A percentile compares a stretch with the other conserved stretches of the same genome.
Evolutionary conservation across 1,284 basidiomycete genomes (phyloP).

Genomic region (Leccinum huronense): DNA sequence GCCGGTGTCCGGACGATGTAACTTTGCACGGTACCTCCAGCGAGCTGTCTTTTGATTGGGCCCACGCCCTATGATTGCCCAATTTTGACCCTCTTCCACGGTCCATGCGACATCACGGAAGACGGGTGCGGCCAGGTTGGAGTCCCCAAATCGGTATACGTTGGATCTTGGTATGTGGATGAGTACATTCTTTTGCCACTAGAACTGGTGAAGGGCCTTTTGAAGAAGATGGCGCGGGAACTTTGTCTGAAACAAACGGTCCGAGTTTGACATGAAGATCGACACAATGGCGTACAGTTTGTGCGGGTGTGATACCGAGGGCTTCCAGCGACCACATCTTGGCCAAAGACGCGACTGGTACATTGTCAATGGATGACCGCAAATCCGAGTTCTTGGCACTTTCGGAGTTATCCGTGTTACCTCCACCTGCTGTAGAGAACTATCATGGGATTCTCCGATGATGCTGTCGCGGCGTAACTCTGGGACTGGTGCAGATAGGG

Average conservation of each 20-base stretch:
- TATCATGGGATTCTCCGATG: too few species aligned
- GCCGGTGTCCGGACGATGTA: background rate
- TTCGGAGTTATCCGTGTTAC: too few species aligned
- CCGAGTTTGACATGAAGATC: background rate
- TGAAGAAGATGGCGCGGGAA: background rate
- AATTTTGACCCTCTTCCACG: conserved; percentile 59
- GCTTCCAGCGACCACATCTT: conserved; percentile 7
- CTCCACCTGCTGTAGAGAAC: too few species aligned
- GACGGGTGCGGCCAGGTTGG: conserved; percentile 44
- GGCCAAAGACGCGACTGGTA: conserved; percentile 8
- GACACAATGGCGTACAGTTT: conserved; percentile 2
- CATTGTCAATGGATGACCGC: conserved; percentile 13
- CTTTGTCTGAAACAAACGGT: background rate
- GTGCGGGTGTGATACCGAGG: background rate
- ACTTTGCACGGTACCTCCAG: conserved; percentile 50
- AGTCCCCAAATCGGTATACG: conserved; percentile 52
- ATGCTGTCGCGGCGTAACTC: too few species aligned
- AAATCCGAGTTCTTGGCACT: background rate
- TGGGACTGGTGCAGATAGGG: too few species aligned
- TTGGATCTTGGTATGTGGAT: conserved; percentile 46
- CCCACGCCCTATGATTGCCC: conserved; percentile 67
- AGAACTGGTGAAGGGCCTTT: conserved; percentile 11
- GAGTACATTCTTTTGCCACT: conserved; percentile 18
- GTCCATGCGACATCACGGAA: conserved; percentile 60
- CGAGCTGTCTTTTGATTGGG: conserved; percentile 47